A percentile compares a stretch with the other conserved stretches of the same genome.
Conservation (phyloP, 768 basidiomycete genomes). For the Suillus lakei region DNA sequence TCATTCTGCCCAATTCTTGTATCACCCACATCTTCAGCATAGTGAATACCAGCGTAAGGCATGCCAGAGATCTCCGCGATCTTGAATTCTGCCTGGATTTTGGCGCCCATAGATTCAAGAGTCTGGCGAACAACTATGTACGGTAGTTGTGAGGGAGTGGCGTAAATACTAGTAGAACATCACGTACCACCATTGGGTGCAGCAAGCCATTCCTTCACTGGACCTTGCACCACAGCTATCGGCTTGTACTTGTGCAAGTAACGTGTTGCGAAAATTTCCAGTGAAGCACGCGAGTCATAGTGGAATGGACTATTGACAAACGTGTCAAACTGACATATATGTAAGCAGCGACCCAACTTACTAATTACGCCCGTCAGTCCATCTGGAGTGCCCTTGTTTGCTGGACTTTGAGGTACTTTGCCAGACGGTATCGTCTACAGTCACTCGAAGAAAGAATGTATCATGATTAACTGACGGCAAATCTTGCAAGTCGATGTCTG, state of each 20-base stretch:
- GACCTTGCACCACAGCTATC: not conserved
- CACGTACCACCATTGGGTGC: not conserved
- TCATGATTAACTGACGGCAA: not conserved
- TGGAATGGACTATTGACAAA: not conserved
- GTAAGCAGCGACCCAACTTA: not conserved
- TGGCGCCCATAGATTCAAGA: not conserved
- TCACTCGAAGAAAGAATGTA: not conserved
- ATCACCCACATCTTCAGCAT: not conserved
- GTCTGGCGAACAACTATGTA: not conserved
- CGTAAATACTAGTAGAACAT: not conserved
- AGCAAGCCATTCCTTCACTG: not conserved
- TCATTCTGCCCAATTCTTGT: not conserved
- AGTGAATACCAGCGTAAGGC: not conserved
- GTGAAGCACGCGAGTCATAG: not conserved
- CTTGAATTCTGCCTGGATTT: not conserved
- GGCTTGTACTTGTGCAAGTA: not conserved
- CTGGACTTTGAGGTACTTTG: not conserved
- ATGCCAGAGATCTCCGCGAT: not conserved
- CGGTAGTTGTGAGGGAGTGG: no score
- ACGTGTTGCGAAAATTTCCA: not conserved
- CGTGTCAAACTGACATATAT: not conserved
- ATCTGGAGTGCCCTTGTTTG: not conserved
- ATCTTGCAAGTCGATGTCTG: not conserved
- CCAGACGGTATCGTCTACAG: not conserved
- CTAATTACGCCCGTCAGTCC: not conserved